phyloP scores from a whole-genome alignment of 345 rosid species.

The Aquilaria yunnanensis region DNA sequence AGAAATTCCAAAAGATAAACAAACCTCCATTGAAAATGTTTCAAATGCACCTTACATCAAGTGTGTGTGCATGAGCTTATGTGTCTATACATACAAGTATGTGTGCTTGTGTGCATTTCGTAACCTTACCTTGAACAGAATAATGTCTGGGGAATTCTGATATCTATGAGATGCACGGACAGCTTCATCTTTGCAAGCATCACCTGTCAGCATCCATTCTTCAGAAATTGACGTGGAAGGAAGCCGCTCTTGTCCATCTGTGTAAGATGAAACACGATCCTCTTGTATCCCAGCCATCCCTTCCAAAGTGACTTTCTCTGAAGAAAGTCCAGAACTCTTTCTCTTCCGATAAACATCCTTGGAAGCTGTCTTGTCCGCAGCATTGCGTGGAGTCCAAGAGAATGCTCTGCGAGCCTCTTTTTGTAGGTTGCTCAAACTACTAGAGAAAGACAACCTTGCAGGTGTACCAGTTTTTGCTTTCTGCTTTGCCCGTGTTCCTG shows the following conservation, averaged over 20 bases:
- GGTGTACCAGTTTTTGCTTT: conserved; percentile 55
- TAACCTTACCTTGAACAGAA: conserved; percentile 74
- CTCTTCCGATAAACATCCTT: conserved; percentile 85
- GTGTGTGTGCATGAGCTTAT: no score
- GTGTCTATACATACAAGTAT: no score
- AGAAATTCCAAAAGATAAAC: no score
- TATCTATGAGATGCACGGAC: conserved; percentile 80
- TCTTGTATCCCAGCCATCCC: conserved; percentile 95
- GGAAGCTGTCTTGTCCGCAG: conserved; percentile 61
- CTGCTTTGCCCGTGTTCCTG: conserved; percentile 63
- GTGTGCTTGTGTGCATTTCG: not conserved
- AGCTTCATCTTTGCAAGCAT: conserved; percentile 67
- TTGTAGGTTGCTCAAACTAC: conserved; percentile 85
- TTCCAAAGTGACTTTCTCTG: conserved; percentile 95
- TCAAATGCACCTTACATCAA: no score
- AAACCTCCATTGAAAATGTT: no score
- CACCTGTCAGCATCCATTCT: conserved; percentile 95
- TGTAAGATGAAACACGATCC: conserved; percentile 52
- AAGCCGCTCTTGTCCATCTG: conserved; percentile 81
- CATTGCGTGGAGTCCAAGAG: conserved; percentile 92
- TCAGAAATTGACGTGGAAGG: conserved; percentile 85
- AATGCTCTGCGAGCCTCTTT: conserved; percentile 96
- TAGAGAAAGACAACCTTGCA: conserved; percentile 61
- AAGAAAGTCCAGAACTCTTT: conserved; percentile 74
- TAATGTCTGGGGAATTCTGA: conserved; percentile 92